Percentiles rank a stretch among this genome's conserved stretches.
These are phyloP conservation scores for Penicillium pancosmium DNA, from an alignment of 495 filamentous ascomycete genomes.

Conservation along the genomic window DNA sequence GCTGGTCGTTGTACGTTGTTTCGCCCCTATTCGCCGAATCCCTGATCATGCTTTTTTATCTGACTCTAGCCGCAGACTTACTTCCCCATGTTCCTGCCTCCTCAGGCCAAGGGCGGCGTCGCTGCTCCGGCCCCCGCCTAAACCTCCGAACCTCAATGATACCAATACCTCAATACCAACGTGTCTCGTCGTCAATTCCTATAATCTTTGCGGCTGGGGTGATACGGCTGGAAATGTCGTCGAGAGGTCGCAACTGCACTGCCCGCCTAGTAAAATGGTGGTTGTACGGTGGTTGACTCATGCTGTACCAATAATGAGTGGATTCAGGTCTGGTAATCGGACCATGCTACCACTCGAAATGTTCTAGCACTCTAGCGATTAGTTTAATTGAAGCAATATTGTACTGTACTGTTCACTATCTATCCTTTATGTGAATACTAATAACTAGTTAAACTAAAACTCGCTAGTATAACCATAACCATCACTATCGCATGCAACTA, in stretches of 20 bases:
- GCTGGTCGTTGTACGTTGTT: constrained; percentile 63
- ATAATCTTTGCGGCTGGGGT: neutral
- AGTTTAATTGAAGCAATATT: neutral
- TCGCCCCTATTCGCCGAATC: neutral
- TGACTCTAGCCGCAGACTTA: constrained; percentile 59
- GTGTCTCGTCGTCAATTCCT: constrained; percentile 2
- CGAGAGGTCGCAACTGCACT: neutral
- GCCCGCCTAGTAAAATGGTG: neutral
- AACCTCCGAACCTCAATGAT: constrained; percentile 12
- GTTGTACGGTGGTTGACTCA: constrained; percentile 3
- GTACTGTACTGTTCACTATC: too few relatives aligned
- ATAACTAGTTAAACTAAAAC: neutral
- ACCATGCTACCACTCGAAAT: constrained; percentile 1
- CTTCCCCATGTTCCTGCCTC: constrained; percentile 81
- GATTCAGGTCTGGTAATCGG: constrained; percentile 11
- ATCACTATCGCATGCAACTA: neutral
- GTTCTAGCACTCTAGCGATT: neutral
- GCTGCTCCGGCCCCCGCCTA: constrained; percentile 49
- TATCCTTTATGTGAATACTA: too few relatives aligned
- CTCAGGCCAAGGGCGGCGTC: constrained; percentile 40
- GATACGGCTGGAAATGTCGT: constrained; percentile 1
- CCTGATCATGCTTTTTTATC: constrained; percentile 12
- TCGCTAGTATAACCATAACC: neutral
- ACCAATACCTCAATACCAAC: constrained; percentile 15
- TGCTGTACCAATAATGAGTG: constrained; percentile 22